These are phyloP conservation scores for Phytophthora constricta DNA, from an alignment of 352 stramenopile species.

Conservation along the genomic window DNA sequence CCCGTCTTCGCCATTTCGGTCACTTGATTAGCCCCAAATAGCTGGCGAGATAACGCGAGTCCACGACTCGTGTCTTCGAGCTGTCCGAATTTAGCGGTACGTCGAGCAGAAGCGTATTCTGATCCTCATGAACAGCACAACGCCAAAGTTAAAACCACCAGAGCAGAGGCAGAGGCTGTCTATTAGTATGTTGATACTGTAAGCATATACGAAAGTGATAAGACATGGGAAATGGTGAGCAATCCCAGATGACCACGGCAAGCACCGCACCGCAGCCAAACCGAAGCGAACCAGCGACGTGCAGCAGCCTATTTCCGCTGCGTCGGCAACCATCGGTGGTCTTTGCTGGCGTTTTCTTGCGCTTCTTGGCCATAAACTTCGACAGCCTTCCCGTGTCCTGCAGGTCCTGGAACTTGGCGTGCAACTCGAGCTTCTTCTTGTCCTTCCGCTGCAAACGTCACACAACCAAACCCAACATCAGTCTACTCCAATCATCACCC, in stretches of 20 bases:
- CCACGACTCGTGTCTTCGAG: too few relatives aligned
- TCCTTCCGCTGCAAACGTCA: conserved; percentile 76
- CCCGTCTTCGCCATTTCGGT: background rate
- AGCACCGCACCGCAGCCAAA: background rate
- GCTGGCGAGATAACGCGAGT: background rate
- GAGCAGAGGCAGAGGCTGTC: conserved; percentile 24
- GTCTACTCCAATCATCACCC: background rate
- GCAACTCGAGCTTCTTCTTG: conserved; percentile 91
- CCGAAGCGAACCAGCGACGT: background rate
- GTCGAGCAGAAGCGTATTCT: too few relatives aligned
- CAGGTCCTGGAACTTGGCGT: conserved; percentile 92
- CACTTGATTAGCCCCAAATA: background rate
- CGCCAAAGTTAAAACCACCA: too few relatives aligned
- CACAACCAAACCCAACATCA: conserved; percentile 4
- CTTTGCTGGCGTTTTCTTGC: conserved; percentile 95
- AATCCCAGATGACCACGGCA: background rate
- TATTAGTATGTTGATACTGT: conserved; percentile 30
- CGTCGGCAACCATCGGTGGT: conserved; percentile 91
- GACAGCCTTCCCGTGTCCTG: conserved; percentile 87
- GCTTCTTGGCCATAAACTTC: conserved; percentile 94
- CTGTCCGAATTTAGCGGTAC: background rate
- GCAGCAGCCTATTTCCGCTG: conserved; percentile 78
- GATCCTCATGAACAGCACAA: too few relatives aligned
- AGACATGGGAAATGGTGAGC: conserved; percentile 9
- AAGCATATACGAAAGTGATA: conserved; percentile 20